Base-by-base conservation (phyloP, 345 rosid genomes). In the Brassica cretica region DNA sequence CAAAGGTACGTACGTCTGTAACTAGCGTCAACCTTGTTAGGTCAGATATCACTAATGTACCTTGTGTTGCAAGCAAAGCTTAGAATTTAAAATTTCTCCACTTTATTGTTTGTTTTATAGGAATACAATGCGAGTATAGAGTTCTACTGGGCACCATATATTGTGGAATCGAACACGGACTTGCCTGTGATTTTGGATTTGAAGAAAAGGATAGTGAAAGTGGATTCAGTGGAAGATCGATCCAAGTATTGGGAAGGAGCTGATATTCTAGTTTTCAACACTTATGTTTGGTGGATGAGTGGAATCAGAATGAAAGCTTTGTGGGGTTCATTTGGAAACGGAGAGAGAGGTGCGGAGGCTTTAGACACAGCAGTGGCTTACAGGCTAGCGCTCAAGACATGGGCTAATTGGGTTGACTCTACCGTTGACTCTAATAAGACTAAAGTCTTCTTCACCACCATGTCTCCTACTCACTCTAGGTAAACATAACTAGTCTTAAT, bases 251-350 rank as follows among this genome's bases (percentile, higher is more conserved):
- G 98, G 99, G 86, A 80, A 33, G 88, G 91, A 64, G 96, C 88
- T 0, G 98, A 95, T 78, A 85, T 91, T 63, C 77, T 95, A 6
- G 89, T 88, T 8, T 95, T 95, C 77, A 95, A 95, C 85, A 89
- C 91, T n/a, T 95, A 95, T 29, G 90, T 95, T 18, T 95, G 99
- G 99, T 95, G 99, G 99, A 95, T 91, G 97, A 91, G 82, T 81
- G 93, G 93, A 19, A 71, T 82, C 49, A 71, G 68, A 32, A 85
- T 89, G 82, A 95, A 89, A 72, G 70, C 96, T 18, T 80, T 95
- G 91, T 95, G 94, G 88, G 99, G 99, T 71, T 93, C 99, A 0
- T 93, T 93, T 69, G 88, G 84, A n/a, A 92, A 95, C 71, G 98
- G 96, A 5, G 81, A 83, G 30, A 88, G 86, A 5, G 94, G 93